phyloP scores from a whole-genome alignment of 2,329 filamentous ascomycete genomes.

The Knoxdaviesia capensis region DNA sequence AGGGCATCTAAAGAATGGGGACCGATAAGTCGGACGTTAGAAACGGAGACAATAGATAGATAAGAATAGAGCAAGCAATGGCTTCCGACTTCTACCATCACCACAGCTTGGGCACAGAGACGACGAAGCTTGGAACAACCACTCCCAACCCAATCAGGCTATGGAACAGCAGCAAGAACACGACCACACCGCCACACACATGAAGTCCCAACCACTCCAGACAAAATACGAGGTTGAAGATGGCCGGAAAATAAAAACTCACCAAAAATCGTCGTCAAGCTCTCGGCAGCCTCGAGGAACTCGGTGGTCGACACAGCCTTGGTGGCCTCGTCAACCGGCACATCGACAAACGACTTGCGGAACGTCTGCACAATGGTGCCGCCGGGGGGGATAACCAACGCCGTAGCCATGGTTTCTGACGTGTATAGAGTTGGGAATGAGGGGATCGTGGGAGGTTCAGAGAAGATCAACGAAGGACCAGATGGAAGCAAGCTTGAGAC shows the following conservation, averaged over 20 bases:
- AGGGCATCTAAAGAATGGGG: conserved; percentile 28
- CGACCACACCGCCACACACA: neutral
- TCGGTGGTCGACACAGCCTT: conserved; percentile 65
- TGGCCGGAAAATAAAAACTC: conserved; percentile 2
- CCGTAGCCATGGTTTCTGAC: conserved; percentile 24
- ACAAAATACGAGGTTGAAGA: neutral
- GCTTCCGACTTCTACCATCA: neutral
- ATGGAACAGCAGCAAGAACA: no score
- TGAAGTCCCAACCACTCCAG: neutral
- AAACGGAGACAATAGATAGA: conserved; percentile 1
- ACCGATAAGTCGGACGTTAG: no score
- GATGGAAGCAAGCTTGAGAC: neutral
- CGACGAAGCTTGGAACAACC: no score
- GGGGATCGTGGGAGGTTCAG: neutral
- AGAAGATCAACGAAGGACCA: neutral
- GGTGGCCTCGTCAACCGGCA: conserved; percentile 53
- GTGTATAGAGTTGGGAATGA: neutral
- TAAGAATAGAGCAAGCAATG: neutral
- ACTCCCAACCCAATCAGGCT: no score
- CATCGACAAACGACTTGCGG: conserved; percentile 66
- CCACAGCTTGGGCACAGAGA: neutral
- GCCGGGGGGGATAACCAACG: conserved; percentile 33
- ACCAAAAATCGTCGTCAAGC: conserved; percentile 77
- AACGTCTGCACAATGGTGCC: conserved; percentile 74
- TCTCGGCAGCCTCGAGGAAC: conserved; percentile 83